Base-by-base conservation (phyloP, 352 stramenopile species). In the Phytophthora sansomeana region DNA sequence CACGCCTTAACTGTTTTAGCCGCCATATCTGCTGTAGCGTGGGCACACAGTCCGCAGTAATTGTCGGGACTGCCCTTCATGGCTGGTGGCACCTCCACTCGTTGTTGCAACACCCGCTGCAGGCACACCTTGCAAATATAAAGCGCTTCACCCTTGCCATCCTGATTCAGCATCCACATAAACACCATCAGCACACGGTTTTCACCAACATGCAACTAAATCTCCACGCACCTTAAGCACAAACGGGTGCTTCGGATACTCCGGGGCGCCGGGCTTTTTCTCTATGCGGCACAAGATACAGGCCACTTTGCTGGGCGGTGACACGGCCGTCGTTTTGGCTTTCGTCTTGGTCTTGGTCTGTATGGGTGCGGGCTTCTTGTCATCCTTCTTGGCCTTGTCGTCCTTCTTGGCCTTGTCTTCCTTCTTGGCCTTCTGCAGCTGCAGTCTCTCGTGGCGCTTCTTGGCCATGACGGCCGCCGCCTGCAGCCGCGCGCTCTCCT, bases 121-220 rank as follows among this genome's bases (percentile, higher is more conserved):
- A 92, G 54, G 26, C 83, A 92, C n/a, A 88, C 73, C 48, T 86
- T 85, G 71, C 83, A 92, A 8, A 90, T 68, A 51, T 83, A 62
- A 9, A 92, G 72, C 30, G 59, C 26, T n/a, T 74, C 44, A 2
- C 80, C 83, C 35, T 75, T 75, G 9, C 75, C 79, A 39, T 92
- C 80, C 83, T 89, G 44, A 17, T 49, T 35, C 30, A 44, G 54
- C 19, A 6, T 65, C 1, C 3, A 52, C 21, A 51, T 33, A 10
- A 16, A 29, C 8, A 32, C 38, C 19, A 29, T 55, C 19, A 46
- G 28, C 33, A 33, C 42, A 54, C 30, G 10, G 2, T 52, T 35
- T 7, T 26, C 26, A 47, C 29, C 6, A 35, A 44, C 6, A 17
- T 50, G 10, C 26, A 57, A 46, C 5, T 17, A 44, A 6, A 13